These are phyloP conservation scores for Pterocarpus santalinus DNA, from an alignment of 306 rosid genomes.

Conservation along the genomic window DNA sequence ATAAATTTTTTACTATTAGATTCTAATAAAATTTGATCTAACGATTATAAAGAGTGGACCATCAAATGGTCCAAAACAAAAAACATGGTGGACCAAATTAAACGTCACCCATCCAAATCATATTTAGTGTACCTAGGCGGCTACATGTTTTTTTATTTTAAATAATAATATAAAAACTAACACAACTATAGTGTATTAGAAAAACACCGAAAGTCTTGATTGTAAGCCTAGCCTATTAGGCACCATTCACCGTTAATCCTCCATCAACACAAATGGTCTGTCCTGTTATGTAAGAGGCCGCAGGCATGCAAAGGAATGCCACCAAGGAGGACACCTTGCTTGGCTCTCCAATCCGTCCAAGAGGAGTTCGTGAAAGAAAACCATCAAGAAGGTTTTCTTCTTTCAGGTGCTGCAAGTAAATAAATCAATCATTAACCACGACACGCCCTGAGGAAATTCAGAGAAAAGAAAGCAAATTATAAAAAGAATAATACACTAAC, in stretches of 20 bases:
- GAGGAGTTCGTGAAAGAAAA: conserved; percentile 41
- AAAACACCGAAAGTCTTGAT: not conserved
- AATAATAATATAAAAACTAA: not conserved
- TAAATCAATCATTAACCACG: not conserved
- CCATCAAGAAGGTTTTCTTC: conserved; percentile 12
- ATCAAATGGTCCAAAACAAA: no score
- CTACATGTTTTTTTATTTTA: not conserved
- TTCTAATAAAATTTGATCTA: no score
- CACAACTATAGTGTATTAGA: not conserved
- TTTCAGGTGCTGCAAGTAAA: conserved; percentile 29
- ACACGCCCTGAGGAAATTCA: not conserved
- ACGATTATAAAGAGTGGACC: no score
- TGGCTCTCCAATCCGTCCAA: conserved; percentile 57
- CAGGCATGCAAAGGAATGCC: conserved; percentile 59
- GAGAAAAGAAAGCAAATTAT: not conserved
- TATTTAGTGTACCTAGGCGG: not conserved
- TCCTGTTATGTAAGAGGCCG: conserved; percentile 49
- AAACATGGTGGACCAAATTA: no score
- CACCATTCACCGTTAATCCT: conserved; percentile 24
- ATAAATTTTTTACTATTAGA: no score
- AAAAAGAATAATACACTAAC: no score
- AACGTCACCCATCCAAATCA: not conserved
- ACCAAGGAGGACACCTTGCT: conserved; percentile 58
- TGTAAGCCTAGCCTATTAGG: not conserved
- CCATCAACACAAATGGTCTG: conserved; percentile 46